Evolutionary conservation across 441 rosid species (phyloP), one percentile per base, ranked within the genome.

Genomic region (Mallotus japonicus): DNA sequence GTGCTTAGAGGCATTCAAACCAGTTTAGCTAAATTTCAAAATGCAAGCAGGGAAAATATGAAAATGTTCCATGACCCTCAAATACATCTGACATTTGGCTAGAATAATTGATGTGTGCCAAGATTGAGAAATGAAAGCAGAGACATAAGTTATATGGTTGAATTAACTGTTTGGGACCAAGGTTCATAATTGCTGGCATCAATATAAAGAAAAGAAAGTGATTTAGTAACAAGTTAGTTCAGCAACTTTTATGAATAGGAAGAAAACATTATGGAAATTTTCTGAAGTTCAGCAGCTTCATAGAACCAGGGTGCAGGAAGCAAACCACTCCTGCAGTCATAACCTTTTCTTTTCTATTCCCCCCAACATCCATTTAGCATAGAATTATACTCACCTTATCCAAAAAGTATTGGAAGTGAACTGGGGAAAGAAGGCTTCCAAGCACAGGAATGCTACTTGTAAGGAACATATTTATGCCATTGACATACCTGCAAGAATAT

Each of bases 331-430:
- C 28, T 24, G 28, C 28, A 24, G 28, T 24, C 28, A 24, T 24
- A 24, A 0, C 28, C 28, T 24, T 24, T 24, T 24, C 28, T 24
- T 24, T 24, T 24, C 28, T 24, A 24, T 24, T 24, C 28, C 28
- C 28, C 28, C 28, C 28, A 24, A 24, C 28, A 24, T 24, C 28
- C 28, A 24, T 24, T 24, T 24, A 24, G 28, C 28, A 24, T 24
- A 24, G 28, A 24, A 24, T 16, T 28, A n/a, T 51, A 68, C 69
- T 82, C 77, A 95, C 99, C 99, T 93, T 95, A 86, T 95, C 99
- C 80, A 95, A 84, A 85, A 95, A 93, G 87, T 90, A 95, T 49
- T 95, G 97, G 83, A 93, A 95, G 83, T 95, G 86, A 76, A 95
- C 79, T 53, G 97, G 92, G 56, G 92, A 89, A 72, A 95, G 90